phyloP scores from a whole-genome alignment of 2,329 filamentous ascomycete genomes.

The Myriosclerotinia duriaeana region DNA sequence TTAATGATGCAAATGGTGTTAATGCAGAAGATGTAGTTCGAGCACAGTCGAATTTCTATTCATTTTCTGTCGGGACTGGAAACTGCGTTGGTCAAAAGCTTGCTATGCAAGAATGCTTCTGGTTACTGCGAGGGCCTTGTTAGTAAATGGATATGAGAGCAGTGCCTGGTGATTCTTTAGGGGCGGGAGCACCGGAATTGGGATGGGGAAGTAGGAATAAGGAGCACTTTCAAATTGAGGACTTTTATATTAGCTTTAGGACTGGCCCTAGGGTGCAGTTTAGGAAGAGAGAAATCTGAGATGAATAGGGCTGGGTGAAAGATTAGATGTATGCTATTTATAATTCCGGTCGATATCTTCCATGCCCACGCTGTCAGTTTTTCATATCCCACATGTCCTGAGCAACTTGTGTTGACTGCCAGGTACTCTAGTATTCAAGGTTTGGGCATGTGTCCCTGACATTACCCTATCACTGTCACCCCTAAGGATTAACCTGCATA shows the following conservation, averaged over 20 bases:
- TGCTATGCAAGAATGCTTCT: conserved; percentile 34
- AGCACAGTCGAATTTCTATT: conserved; percentile 32
- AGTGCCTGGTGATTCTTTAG: conserved; percentile 45
- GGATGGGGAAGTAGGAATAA: conserved; percentile 31
- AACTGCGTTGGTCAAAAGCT: conserved; percentile 35
- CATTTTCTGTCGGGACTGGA: conserved; percentile 34
- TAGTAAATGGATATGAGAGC: conserved; percentile 23
- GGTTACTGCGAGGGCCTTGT: conserved; percentile 29
- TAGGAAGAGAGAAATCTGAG: neutral
- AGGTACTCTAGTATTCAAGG: neutral
- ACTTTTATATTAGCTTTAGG: neutral
- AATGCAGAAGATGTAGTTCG: conserved; percentile 10
- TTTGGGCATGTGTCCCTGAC: neutral
- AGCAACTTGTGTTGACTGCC: no score
- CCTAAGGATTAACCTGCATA: neutral
- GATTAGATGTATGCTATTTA: neutral
- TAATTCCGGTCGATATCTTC: neutral
- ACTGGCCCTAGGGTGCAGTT: no score
- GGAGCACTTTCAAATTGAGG: neutral
- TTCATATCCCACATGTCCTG: neutral
- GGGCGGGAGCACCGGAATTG: conserved; percentile 49
- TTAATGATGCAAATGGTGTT: neutral
- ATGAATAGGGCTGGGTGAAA: neutral
- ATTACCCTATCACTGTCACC: neutral
- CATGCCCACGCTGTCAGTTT: no score